Percentiles rank a stretch among this genome's conserved stretches.
phyloP scores from a whole-genome alignment of 2,329 filamentous ascomycete species.

The Aspergillus udagawae region DNA sequence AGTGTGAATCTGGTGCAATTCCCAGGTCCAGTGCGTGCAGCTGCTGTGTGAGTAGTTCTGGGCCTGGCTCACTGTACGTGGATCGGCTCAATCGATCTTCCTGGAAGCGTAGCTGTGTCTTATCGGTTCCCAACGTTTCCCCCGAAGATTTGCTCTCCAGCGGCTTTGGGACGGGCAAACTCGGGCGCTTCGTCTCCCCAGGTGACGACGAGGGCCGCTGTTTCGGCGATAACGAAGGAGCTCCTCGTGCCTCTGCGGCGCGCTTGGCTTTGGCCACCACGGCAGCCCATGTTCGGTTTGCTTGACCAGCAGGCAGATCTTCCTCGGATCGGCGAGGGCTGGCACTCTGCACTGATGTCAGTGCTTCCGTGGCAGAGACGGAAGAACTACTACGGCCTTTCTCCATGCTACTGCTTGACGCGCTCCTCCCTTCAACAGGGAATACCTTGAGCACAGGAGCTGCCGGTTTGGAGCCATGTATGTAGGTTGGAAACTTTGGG shows the following conservation, averaged over 20 bases:
- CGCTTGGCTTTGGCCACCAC: conserved; percentile 24
- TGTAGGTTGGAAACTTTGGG: conserved; percentile 14
- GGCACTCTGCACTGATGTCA: conserved; percentile 36
- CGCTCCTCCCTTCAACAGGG: conserved; percentile 27
- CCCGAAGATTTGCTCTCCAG: conserved; percentile 26
- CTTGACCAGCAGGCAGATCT: conserved; percentile 7
- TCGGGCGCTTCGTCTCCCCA: conserved; percentile 9
- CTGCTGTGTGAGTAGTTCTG: conserved; percentile 15
- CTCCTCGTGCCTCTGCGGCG: conserved; percentile 8
- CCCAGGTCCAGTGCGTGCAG: conserved; percentile 17
- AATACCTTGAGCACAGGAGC: conserved; percentile 25
- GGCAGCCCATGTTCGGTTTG: conserved; percentile 30
- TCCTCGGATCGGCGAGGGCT: conserved; percentile 28
- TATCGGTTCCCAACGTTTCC: conserved; percentile 26
- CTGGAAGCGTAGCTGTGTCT: conserved; percentile 18
- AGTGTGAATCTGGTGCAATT: conserved; percentile 22
- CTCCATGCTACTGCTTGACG: conserved; percentile 20
- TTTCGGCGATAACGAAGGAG: conserved; percentile 1
- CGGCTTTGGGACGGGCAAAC: conserved; percentile 4
- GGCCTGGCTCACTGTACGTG: conserved; percentile 30
- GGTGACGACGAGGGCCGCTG: conserved; percentile 17
- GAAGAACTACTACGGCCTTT: conserved; percentile 18
- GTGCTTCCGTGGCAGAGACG: conserved; percentile 35
- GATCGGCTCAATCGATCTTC: conserved; percentile 25
- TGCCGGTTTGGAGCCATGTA: conserved; percentile 17